Evolutionary conservation across 179 eudicot genomes (phyloP).

Genomic region (Amaranthus tricolor): DNA sequence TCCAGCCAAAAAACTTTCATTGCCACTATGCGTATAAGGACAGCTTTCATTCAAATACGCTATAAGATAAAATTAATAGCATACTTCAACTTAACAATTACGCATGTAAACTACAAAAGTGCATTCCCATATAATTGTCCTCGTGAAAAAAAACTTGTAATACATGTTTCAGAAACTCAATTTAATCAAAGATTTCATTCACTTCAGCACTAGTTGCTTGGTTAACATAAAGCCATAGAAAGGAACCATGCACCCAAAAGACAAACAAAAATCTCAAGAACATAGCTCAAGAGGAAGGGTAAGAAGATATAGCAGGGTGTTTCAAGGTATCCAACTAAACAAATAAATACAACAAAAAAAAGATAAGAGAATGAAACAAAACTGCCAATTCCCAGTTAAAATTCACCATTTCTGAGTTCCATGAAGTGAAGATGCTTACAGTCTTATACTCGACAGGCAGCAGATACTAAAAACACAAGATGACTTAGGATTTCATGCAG

Average conservation of each 20-base stretch:
- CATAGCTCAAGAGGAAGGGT: background rate
- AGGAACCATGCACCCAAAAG: background rate
- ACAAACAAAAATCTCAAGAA: too few relatives aligned
- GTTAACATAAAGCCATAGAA: background rate
- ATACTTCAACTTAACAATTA: slow-evolving; percentile 2
- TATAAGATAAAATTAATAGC: background rate
- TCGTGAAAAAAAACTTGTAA: background rate
- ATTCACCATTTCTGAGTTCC: background rate
- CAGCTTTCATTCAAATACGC: background rate
- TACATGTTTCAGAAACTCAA: background rate
- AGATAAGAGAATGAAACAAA: background rate
- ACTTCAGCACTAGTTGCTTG: background rate
- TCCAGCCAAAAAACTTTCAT: background rate
- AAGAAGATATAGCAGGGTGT: background rate
- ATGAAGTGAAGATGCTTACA: background rate
- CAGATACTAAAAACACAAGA: background rate
- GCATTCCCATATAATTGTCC: background rate
- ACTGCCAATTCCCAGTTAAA: background rate
- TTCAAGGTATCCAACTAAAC: background rate
- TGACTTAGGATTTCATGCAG: background rate
- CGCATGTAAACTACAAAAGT: background rate
- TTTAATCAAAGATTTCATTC: background rate
- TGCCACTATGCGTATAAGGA: background rate
- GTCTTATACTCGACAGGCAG: background rate
- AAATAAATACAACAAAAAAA: background rate